These are phyloP conservation scores for Pseudopyrenochaeta lycopersici DNA, from an alignment of 2,329 filamentous ascomycete genomes.

Conservation along the genomic window DNA sequence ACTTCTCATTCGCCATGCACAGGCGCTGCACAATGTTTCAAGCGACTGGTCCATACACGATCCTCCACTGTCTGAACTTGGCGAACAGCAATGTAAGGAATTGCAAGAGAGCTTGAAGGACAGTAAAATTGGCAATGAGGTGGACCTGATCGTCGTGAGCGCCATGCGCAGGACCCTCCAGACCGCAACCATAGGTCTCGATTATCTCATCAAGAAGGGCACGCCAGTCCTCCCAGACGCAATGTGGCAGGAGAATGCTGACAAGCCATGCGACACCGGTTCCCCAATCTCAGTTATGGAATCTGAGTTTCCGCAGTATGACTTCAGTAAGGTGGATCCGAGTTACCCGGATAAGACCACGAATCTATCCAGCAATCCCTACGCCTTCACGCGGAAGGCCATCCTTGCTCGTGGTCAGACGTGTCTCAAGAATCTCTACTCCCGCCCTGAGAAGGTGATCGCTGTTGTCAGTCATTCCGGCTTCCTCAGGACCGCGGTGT, in stretches of 20 bases:
- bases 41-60: conserved; percentile 54
- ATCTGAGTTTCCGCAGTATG: conserved; percentile 63
- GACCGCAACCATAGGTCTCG: conserved; percentile 66
- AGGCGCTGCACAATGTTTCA: conserved; percentile 56
- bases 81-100: conserved; percentile 52
- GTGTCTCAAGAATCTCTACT: conserved; percentile 60
- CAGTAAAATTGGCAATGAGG: conserved; percentile 51
- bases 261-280: conserved; percentile 69
- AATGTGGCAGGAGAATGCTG: conserved; percentile 67
- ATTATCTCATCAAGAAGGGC: conserved; percentile 62
- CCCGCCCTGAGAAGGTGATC: conserved; percentile 67
- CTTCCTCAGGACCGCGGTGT: conserved; percentile 67
- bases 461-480: conserved; percentile 72
- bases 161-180: conserved; percentile 73
- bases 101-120: conserved; percentile 50
- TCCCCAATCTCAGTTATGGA: conserved; percentile 56
- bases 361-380: conserved; percentile 48
- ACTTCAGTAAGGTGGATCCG: conserved; percentile 66
- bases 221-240: conserved; percentile 65
- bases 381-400: conserved; percentile 62
- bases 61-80: conserved; percentile 53
- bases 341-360: conserved; percentile 71
- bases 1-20: conserved; percentile 56
- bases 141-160: conserved; percentile 68
- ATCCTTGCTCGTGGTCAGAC: conserved; percentile 65